phyloP scores from a whole-genome alignment of 108 stramenopile species.

The Poteriospumella lacustris region DNA sequence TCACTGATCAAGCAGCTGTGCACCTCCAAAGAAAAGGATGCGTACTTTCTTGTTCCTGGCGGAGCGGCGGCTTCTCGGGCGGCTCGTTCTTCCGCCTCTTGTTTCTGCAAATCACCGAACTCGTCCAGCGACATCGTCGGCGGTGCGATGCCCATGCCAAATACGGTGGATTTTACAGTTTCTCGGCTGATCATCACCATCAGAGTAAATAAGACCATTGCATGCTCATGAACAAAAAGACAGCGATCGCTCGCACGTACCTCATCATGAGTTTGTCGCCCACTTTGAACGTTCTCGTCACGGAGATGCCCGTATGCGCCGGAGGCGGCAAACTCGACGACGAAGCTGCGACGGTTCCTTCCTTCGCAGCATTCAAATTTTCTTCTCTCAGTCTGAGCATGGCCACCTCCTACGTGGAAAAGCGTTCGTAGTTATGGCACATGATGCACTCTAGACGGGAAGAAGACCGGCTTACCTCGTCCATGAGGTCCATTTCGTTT shows the following conservation, averaged over 20 bases:
- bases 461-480: too few relatives aligned
- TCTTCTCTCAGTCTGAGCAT: background rate
- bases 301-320: background rate
- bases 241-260: background rate
- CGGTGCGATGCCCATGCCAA: slow-evolving; percentile 1
- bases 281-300: background rate
- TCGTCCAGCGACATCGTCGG: slow-evolving; percentile 26
- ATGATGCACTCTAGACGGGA: too few relatives aligned
- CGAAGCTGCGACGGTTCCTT: background rate
- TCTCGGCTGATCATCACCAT: background rate
- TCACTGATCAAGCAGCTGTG: background rate
- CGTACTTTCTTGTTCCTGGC: background rate
- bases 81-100: slow-evolving; percentile 1
- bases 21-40: background rate
- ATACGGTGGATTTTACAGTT: slow-evolving; percentile 16
- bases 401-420: background rate
- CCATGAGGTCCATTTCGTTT: background rate
- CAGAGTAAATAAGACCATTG: background rate
- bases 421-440: too few relatives aligned
- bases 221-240: background rate
- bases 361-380: background rate
- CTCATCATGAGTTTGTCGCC: background rate
- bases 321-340: background rate
- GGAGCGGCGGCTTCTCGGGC: background rate
- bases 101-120: slow-evolving; percentile 11